A percentile compares a stretch with the other conserved stretches of the same genome.
phyloP scores from a whole-genome alignment of 2,329 filamentous ascomycete species.

The Chaetothyriales sp. region DNA sequence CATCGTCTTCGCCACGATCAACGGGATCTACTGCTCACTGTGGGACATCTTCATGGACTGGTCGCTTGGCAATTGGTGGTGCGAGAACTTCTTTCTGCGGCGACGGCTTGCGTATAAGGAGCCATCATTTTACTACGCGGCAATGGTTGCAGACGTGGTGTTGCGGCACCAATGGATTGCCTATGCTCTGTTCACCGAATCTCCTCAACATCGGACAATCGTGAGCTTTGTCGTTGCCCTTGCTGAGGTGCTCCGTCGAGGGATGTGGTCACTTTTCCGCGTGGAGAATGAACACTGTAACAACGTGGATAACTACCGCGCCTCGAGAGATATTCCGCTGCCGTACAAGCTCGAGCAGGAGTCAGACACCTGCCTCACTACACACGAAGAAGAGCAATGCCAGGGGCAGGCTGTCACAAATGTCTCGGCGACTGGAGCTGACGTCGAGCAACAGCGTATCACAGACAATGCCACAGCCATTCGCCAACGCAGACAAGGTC shows the following conservation, averaged over 20 bases:
- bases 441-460: slow-evolving; percentile 13
- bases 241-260: slow-evolving; percentile 67
- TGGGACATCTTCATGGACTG: slow-evolving; percentile 98
- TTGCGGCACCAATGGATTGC: slow-evolving; percentile 90
- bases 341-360: slow-evolving; percentile 42
- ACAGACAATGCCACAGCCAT: slow-evolving; percentile 6
- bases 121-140: slow-evolving; percentile 69
- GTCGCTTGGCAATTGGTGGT: slow-evolving; percentile 66
- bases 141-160: slow-evolving; percentile 70
- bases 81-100: slow-evolving; percentile 53
- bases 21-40: slow-evolving; percentile 66
- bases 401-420: neutral
- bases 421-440: slow-evolving; percentile 9
- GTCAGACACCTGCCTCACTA: neutral
- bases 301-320: slow-evolving; percentile 80
- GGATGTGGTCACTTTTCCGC: slow-evolving; percentile 81
- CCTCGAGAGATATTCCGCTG: slow-evolving; percentile 70
- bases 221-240: slow-evolving; percentile 67
- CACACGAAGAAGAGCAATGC: neutral
- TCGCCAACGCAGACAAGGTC: slow-evolving; percentile 15
- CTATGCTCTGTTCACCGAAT: slow-evolving; percentile 67
- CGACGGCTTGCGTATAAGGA: slow-evolving; percentile 66
- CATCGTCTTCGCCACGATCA: slow-evolving; percentile 65
- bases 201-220: slow-evolving; percentile 68
- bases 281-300: slow-evolving; percentile 96